phyloP scores from a whole-genome alignment of 306 rosid genomes.

The Quercus cerris region DNA sequence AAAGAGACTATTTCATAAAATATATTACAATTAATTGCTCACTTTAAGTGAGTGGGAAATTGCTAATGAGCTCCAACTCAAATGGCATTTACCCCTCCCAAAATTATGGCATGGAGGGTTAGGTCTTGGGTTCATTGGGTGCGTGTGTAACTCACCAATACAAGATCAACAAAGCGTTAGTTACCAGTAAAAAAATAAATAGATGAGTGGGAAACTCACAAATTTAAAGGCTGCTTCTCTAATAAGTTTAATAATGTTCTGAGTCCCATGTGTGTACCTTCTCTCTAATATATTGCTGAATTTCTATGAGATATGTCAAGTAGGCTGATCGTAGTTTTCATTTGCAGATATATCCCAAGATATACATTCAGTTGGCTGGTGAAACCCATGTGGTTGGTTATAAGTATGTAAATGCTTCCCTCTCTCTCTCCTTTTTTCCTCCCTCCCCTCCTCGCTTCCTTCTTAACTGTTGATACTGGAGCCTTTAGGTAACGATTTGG shows the following conservation, averaged over 20 bases:
- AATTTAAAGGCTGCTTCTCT: background rate
- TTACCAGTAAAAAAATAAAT: background rate
- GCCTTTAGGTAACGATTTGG: conserved; percentile 18
- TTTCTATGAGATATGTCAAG: conserved; percentile 2
- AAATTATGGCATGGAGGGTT: too few species aligned
- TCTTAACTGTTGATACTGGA: background rate
- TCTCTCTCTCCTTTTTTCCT: background rate
- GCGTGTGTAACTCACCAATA: too few species aligned
- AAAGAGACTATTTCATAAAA: too few species aligned
- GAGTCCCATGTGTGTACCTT: background rate
- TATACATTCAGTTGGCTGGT: conserved; percentile 99
- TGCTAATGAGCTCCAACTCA: too few species aligned
- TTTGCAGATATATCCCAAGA: conserved; percentile 88
- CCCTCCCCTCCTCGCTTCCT: conserved; percentile 8
- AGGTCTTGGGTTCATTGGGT: too few species aligned
- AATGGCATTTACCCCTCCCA: too few species aligned
- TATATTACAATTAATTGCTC: background rate
- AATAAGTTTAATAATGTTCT: background rate
- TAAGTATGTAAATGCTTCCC: conserved; percentile 51
- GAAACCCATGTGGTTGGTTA: conserved; percentile 93
- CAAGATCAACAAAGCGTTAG: too few species aligned
- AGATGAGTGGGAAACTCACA: background rate
- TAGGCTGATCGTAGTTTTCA: conserved; percentile 15
- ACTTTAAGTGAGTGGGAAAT: background rate
- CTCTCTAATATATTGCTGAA: background rate